These are phyloP conservation scores for Suillus occidentalis DNA, from an alignment of 768 basidiomycete species.

Conservation along the genomic window DNA sequence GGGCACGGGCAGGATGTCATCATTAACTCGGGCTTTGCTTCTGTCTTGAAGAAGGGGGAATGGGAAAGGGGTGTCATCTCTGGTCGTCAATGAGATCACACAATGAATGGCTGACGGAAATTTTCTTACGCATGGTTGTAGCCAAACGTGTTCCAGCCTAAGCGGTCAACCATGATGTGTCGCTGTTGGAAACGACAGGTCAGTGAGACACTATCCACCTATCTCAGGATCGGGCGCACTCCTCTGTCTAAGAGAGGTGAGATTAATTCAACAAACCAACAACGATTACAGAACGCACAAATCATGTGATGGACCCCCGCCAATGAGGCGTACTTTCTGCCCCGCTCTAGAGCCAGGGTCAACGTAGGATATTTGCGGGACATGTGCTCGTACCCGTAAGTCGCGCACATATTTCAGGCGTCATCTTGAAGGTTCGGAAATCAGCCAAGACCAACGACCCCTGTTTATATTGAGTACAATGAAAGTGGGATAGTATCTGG, in stretches of 20 bases:
- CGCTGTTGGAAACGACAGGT: conserved; percentile 3
- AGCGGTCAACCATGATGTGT: conserved; percentile 5
- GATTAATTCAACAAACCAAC: background rate
- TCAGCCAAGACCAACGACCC: conserved; percentile 5
- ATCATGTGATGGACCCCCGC: conserved; percentile 5
- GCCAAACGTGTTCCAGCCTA: background rate
- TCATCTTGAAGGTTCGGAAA: background rate
- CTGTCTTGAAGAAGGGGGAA: background rate
- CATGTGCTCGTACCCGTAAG: conserved; percentile 3
- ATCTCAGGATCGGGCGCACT: background rate
- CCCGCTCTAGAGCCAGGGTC: conserved; percentile 6
- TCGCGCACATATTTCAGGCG: background rate
- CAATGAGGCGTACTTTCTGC: conserved; percentile 2
- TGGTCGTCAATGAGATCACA: background rate
- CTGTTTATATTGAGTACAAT: background rate
- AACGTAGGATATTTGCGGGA: background rate
- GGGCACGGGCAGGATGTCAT: background rate
- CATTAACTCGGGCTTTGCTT: background rate
- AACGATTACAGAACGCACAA: background rate
- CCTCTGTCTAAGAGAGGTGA: conserved; percentile 1
- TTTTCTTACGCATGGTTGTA: background rate
- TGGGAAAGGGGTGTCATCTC: background rate
- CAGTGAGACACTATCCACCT: background rate
- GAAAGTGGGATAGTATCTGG: background rate
- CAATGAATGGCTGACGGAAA: background rate